Evolutionary conservation across 768 basidiomycete species (phyloP).

Genomic region (Amanita polypyramis): DNA sequence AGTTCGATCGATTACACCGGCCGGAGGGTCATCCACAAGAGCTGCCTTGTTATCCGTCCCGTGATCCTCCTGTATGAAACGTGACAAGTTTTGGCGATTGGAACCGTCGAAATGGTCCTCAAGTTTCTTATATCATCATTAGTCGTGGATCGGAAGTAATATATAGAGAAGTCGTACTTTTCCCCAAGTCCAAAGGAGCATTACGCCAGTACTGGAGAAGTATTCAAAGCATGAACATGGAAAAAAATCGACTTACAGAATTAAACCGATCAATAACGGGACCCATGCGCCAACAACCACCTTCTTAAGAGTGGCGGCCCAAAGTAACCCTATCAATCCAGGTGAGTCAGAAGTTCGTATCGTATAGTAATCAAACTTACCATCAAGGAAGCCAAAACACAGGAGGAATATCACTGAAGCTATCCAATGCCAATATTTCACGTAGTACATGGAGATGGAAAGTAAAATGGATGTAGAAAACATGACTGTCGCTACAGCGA

Average conservation of each 20-base stretch:
- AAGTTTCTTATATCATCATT: slow-evolving; percentile 26
- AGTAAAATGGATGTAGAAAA: slow-evolving; percentile 49
- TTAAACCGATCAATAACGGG: slow-evolving; percentile 44
- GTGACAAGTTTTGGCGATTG: slow-evolving; percentile 42
- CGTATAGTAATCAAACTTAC: slow-evolving; percentile 13
- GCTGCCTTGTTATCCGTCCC: slow-evolving; percentile 8
- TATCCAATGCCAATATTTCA: slow-evolving; percentile 38
- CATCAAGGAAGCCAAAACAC: slow-evolving; percentile 56
- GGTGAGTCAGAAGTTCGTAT: background rate
- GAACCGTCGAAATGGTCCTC: slow-evolving; percentile 52
- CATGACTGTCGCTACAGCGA: slow-evolving; percentile 59
- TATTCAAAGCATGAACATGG: background rate
- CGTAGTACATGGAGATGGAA: slow-evolving; percentile 43
- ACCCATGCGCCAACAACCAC: slow-evolving; percentile 61
- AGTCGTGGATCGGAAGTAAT: background rate
- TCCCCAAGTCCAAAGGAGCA: slow-evolving; percentile 62
- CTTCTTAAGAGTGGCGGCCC: slow-evolving; percentile 53
- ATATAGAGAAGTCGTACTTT: slow-evolving; percentile 24
- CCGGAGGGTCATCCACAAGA: slow-evolving; percentile 9
- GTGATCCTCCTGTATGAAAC: slow-evolving; percentile 36
- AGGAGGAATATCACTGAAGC: slow-evolving; percentile 37
- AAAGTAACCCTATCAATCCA: slow-evolving; percentile 34
- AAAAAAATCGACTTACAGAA: slow-evolving; percentile 26
- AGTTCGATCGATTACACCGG: slow-evolving; percentile 2
- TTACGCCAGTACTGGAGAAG: slow-evolving; percentile 25